phyloP scores from a whole-genome alignment of 106 monocot species.

The Phalaenopsis equestris region DNA sequence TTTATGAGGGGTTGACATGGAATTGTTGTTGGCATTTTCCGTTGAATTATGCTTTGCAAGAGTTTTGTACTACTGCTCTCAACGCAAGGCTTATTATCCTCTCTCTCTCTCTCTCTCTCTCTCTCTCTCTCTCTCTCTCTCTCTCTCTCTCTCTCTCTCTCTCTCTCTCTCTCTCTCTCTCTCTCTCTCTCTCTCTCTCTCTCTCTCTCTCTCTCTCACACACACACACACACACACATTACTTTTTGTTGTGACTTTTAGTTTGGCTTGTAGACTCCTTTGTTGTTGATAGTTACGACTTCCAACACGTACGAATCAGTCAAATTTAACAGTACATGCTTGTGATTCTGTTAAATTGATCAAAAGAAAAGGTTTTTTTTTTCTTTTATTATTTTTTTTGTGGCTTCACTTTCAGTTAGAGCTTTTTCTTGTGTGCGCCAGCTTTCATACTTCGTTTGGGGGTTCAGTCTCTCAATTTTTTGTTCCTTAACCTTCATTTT shows the following conservation, averaged over 20 bases:
- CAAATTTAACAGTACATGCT: neutral
- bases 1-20: neutral
- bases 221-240: no score
- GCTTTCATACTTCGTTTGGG: neutral
- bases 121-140: neutral
- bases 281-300: neutral
- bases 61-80: neutral
- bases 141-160: neutral
- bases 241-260: neutral
- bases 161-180: neutral
- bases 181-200: neutral
- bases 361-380: neutral
- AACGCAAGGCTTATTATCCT: neutral
- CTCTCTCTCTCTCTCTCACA: no score
- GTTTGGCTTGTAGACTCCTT: neutral
- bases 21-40: neutral
- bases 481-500: neutral
- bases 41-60: neutral
- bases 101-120: neutral
- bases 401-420: no score
- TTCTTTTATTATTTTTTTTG: no score
- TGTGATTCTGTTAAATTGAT: neutral
- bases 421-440: no score
- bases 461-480: neutral
- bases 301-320: neutral